Evolutionary conservation across 1,284 basidiomycete genomes (phyloP), one percentile per base, ranked within the genome.

Genomic region (Austroboletus novae-zelandiae): DNA sequence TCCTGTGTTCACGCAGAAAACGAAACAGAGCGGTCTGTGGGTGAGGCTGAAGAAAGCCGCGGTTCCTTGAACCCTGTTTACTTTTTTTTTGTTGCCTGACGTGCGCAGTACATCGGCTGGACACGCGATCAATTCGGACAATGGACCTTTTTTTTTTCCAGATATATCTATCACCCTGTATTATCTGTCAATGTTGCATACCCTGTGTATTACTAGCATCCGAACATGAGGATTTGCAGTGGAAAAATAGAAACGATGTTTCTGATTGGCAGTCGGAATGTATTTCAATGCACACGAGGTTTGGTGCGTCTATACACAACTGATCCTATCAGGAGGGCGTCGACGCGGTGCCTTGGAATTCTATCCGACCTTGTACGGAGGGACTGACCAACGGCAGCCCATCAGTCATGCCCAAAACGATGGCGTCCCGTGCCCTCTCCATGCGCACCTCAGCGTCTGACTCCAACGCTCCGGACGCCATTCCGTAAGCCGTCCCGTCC

Each of bases 21-120:
- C 43, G 25, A 36, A 23, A 23, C 49, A 81, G 78, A 78, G 80
- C 43, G 80, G 80, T 13, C 60, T 82, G 45, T 82, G 80, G 80
- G 70, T 80, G 18, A 67, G 71, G 39, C 70, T 80, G 55, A 70
- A 74, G 32, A 67, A 55, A 40, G 48, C 53, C 14, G 36, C 50
- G 17, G 27, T 39, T 15, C 40, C 40, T 43, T 64, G 52, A 65
- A 23, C 20, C 30, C 29, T 31, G n/a, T 29, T 27, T 18, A 43
- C 34, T 32, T 32, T 45, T 32, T 17, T 27, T 7, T 9, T 30
- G 41, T 31, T 32, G 15, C 13, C 11, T 40, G 40, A 36, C 15
- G 29, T 43, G 40, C 45, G 9, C 15, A 17, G 23, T 15, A 43
- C 31, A 39, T 20, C 18, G 11, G 18, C 20, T 35, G 40, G 31